Conservation (phyloP, 1,139 yeast species). For the Nematodospora anomalae region DNA sequence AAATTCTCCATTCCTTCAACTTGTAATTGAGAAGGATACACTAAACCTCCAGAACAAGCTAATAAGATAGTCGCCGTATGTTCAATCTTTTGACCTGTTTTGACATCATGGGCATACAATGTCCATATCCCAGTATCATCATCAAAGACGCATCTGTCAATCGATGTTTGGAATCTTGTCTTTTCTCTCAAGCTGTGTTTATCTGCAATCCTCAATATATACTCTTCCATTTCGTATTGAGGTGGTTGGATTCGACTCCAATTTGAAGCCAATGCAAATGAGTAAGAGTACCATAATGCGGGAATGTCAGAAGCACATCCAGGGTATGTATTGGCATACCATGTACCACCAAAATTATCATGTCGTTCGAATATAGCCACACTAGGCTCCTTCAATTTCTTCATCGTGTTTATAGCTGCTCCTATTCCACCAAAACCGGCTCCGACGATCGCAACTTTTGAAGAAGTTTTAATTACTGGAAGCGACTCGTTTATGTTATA, state of each 20-base stretch:
- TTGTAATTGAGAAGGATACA: constrained; percentile 30
- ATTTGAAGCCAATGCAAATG: constrained; percentile 38
- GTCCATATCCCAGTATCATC: constrained; percentile 40
- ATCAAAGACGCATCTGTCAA: constrained; percentile 31
- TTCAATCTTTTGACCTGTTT: constrained; percentile 30
- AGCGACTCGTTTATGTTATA: constrained; percentile 15
- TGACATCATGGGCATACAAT: constrained; percentile 31
- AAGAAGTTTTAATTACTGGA: constrained; percentile 25
- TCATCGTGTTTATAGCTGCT: constrained; percentile 30
- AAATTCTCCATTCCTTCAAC: constrained; percentile 41
- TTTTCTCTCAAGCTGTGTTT: constrained; percentile 33
- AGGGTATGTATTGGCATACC: constrained; percentile 56
- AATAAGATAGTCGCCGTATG: constrained; percentile 34
- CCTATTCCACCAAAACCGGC: constrained; percentile 52
- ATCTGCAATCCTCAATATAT: constrained; percentile 39
- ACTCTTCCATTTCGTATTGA: constrained; percentile 49
- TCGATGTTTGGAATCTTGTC: constrained; percentile 29
- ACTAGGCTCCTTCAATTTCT: constrained; percentile 33
- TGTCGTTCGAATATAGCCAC: constrained; percentile 46
- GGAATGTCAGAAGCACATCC: constrained; percentile 57
- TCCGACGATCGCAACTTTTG: constrained; percentile 44
- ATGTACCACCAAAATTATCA: constrained; percentile 51
- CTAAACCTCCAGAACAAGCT: constrained; percentile 42
- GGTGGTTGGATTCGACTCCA: constrained; percentile 51
- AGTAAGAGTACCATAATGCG: constrained; percentile 48